Evolutionary conservation across 495 filamentous ascomycete species (phyloP), one percentile per base, ranked within the genome.

Genomic region (Aspergillus cristatus): DNA sequence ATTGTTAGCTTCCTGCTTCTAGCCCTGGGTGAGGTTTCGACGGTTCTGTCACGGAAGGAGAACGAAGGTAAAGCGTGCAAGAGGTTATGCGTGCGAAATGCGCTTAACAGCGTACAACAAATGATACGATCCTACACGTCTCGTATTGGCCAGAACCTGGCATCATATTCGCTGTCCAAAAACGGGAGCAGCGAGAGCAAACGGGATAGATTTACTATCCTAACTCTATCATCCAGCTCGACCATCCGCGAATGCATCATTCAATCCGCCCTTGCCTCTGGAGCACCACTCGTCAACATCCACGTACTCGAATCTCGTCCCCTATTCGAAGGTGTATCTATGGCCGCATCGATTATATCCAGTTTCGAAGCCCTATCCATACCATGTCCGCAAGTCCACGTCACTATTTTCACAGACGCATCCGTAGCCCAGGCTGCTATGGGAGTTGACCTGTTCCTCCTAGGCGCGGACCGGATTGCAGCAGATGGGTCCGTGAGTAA

Each of bases 301-400:
- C 63, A 51, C 12, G 48, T 78, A 18, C 54, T 78, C 1, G 74
- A 78, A 42, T 76, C 74, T n/a, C 62, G 74, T 6, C 75, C 74
- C 1, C 53, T 68, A 7, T 74, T 55, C 47, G 75, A 79, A 53
- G 75, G 75, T n/a, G 67, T 73, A 5, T 52, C 60, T 7, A 45
- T 74, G 6, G 65, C 68, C n/a, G 47, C 49, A 1, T 50, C 46
- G 0, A 34, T 76, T 2, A 50, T 67, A 1, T 34, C 51, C 6
- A 37, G 38, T 2, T 26, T 55, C n/a, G 18, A 43, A 15, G 28
- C 4, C 8, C 20, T 24, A 4, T 8, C 20, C 8, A 24, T 24
- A 24, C 14, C 28, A 4, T 12, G 24, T 14, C 12, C 28, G 14
- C 38, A 41, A 7, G 14, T 58, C 0, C 46, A 42, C 11, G 46